These are phyloP conservation scores for Umbelopsis isabellina DNA, from an alignment of 192 early-diverging fungal species.

Conservation along the genomic window DNA sequence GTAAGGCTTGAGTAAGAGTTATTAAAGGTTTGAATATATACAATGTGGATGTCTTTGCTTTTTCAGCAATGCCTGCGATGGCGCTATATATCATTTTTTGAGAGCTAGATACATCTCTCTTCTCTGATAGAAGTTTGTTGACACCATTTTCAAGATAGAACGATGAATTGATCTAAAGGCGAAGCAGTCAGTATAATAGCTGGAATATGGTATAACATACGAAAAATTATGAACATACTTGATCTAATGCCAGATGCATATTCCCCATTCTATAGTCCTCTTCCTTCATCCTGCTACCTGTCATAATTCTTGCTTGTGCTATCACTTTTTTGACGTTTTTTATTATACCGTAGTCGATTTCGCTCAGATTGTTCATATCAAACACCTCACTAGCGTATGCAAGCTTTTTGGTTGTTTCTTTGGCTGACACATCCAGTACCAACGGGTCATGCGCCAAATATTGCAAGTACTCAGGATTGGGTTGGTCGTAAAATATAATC, in stretches of 20 bases:
- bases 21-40: background rate
- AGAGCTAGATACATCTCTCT: background rate
- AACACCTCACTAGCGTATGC: conserved; percentile 8
- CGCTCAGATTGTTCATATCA: background rate
- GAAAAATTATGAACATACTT: conserved; percentile 43
- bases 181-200: background rate
- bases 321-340: conserved; percentile 45
- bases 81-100: background rate
- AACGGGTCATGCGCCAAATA: conserved; percentile 71
- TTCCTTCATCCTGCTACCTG: background rate
- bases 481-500: conserved; percentile 61
- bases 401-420: conserved; percentile 13
- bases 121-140: conserved; percentile 9
- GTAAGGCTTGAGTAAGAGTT: background rate
- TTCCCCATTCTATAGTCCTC: conserved; percentile 22
- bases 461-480: conserved; percentile 61
- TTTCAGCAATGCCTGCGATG: conserved; percentile 1
- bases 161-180: conserved; percentile 64
- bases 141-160: conserved; percentile 60
- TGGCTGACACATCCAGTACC: conserved; percentile 62
- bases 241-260: conserved; percentile 52
- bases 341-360: conserved; percentile 20
- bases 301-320: conserved; percentile 27
- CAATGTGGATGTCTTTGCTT: background rate
- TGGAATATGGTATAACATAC: background rate